Conservation (phyloP, 2,329 filamentous ascomycete species). For the Alternaria alternata region DNA sequence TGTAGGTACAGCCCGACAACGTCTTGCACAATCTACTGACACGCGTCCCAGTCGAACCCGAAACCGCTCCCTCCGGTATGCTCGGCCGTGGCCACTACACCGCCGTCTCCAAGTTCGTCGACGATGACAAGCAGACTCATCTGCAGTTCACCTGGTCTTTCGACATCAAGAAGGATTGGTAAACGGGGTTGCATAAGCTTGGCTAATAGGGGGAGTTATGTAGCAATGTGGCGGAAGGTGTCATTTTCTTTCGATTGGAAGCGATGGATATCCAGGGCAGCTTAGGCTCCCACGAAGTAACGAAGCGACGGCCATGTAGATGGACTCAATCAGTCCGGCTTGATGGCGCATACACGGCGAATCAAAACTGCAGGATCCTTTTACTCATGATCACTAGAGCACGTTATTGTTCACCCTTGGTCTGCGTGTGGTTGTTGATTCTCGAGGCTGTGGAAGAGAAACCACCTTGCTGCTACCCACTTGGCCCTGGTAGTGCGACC, state of each 20-base stretch:
- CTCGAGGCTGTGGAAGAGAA: constrained; percentile 37
- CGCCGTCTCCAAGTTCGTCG: constrained; percentile 87
- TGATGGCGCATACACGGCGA: constrained; percentile 13
- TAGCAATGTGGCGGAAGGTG: constrained; percentile 18
- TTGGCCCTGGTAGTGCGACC: constrained; percentile 57
- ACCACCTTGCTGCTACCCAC: constrained; percentile 57
- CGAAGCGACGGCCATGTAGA: constrained; percentile 33
- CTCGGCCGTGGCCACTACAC: constrained; percentile 89
- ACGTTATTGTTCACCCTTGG: constrained; percentile 14
- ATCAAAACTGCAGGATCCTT: constrained; percentile 17
- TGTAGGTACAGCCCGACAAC: constrained; percentile 66
- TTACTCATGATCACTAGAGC: constrained; percentile 5
- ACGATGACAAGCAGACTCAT: constrained; percentile 92
- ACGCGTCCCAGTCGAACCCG: constrained; percentile 73
- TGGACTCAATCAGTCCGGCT: constrained; percentile 16
- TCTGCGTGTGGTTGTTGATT: constrained; percentile 9
- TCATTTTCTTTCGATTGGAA: constrained; percentile 16
- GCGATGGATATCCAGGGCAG: constrained; percentile 28
- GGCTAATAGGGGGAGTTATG: constrained; percentile 6
- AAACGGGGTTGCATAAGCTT: constrained; percentile 38
- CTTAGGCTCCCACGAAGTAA: constrained; percentile 28
- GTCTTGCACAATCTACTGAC: constrained; percentile 17
- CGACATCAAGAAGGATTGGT: constrained; percentile 97
- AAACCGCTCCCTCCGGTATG: constrained; percentile 93
- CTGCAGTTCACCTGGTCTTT: constrained; percentile 96